phyloP scores from a whole-genome alignment of 2,329 filamentous ascomycete genomes.

The Calonectria pauciramosa region DNA sequence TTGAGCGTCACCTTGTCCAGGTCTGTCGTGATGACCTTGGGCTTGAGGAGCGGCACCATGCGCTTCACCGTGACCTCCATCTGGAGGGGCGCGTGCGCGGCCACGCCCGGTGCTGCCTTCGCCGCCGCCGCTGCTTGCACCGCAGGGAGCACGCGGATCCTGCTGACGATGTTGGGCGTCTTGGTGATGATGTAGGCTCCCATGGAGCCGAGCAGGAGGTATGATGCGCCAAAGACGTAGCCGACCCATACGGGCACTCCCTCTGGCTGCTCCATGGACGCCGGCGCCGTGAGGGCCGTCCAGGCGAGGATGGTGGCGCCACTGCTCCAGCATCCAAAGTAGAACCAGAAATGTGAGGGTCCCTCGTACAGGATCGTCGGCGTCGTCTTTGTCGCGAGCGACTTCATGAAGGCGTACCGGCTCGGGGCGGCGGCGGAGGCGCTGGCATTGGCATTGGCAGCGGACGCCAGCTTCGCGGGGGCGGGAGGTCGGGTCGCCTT shows the following conservation, averaged over 20 bases:
- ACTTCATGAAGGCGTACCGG: slow-evolving; percentile 64
- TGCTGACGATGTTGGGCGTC: slow-evolving; percentile 69
- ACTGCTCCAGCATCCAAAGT: slow-evolving; percentile 70
- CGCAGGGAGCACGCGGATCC: slow-evolving; percentile 68
- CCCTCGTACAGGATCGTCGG: slow-evolving; percentile 75
- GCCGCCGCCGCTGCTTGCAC: slow-evolving; percentile 32
- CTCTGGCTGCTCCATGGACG: slow-evolving; percentile 56
- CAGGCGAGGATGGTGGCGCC: slow-evolving; percentile 58
- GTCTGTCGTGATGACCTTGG: slow-evolving; percentile 57
- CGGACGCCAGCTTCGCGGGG: slow-evolving; percentile 25
- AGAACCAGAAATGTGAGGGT: slow-evolving; percentile 74
- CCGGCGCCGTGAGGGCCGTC: slow-evolving; percentile 52
- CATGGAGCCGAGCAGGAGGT: slow-evolving; percentile 70
- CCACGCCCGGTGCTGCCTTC: slow-evolving; percentile 33
- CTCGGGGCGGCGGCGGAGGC: slow-evolving; percentile 41
- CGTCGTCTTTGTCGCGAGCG: slow-evolving; percentile 67
- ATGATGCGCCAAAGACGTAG: slow-evolving; percentile 69
- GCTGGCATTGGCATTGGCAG: slow-evolving; percentile 7
- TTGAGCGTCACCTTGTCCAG: slow-evolving; percentile 52
- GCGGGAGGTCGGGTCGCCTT: slow-evolving; percentile 35
- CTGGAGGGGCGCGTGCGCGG: slow-evolving; percentile 50
- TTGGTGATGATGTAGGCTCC: slow-evolving; percentile 72
- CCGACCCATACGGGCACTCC: slow-evolving; percentile 70
- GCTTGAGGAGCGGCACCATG: slow-evolving; percentile 62
- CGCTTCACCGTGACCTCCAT: slow-evolving; percentile 68